Conservation (phyloP, 1,284 basidiomycete species). For the Ustilago lituana region DNA sequence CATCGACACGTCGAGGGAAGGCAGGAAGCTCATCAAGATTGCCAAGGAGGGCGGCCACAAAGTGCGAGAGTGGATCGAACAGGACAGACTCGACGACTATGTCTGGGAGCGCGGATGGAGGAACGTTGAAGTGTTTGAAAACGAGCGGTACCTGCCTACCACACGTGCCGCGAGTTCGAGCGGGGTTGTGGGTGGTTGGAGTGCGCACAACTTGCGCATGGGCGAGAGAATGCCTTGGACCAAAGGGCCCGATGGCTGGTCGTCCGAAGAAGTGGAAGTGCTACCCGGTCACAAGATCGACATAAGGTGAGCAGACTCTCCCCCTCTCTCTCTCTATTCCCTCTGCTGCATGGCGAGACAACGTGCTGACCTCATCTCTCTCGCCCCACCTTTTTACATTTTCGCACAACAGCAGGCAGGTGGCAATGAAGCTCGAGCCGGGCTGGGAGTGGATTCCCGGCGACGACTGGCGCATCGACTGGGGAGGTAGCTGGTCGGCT, state of each 20-base stretch:
- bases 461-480: conserved; percentile 67
- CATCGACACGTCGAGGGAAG: conserved; percentile 34
- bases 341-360: no score
- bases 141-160: conserved; percentile 47
- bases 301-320: conserved; percentile 39
- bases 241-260: conserved; percentile 60
- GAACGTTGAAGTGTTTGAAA: conserved; percentile 64
- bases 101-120: conserved; percentile 64
- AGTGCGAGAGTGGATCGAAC: conserved; percentile 59
- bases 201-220: conserved; percentile 40
- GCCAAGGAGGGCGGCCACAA: conserved; percentile 38
- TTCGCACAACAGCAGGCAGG: conserved; percentile 48
- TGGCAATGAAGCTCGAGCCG: conserved; percentile 55
- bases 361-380: conserved; percentile 46
- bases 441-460: conserved; percentile 64
- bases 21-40: conserved; percentile 38
- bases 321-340: neutral
- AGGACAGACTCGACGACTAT: conserved; percentile 60
- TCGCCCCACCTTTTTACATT: no score
- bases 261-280: conserved; percentile 49
- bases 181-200: conserved; percentile 49
- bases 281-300: conserved; percentile 45
- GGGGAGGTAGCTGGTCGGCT: conserved; percentile 62
- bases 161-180: conserved; percentile 21
- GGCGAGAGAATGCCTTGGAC: conserved; percentile 62